Base-by-base conservation (phyloP, 1,139 yeast genomes). In the Geotrichum macrosporum region DNA sequence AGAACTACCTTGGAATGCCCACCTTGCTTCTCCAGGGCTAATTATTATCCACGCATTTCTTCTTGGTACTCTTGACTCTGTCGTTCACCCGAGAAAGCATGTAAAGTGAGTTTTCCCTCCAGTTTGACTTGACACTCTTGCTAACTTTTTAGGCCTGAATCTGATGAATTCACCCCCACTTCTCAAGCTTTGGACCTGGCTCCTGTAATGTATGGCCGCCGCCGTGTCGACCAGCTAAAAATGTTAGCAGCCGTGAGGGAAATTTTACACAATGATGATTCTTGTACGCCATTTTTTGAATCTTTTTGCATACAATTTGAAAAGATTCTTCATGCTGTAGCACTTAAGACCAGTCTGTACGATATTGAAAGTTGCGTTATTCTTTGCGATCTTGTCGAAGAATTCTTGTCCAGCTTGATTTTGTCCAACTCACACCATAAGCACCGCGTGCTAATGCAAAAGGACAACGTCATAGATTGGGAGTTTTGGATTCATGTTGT, bases 401-500 rank as follows among this genome's bases (percentile, higher is more conserved):
- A 72, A 45, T 67, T 64, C 56, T 41, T 68, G 18, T 57, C 60
- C 20, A 57, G 64, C 15, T 55, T 65, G 26, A 54, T 57, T n/a
- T 58, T 52, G 41, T 42, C 54, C 43, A 56, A 55, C 55, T 54
- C 61, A 36, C 35, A 55, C 43, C 50, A 64, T 2, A 47, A 49
- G 38, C 56, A 57, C 32, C 57, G 58, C 26, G 59, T 58, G 6
- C 53, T 55, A 21, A 55, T 57, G 20, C 56, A 57, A 38, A 55
- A 57, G 31, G 46, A 57, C 6, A 51, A 50, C 22, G 53, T 58
- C 6, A 64, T 84, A 18, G 76, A 82, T 65, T 86, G 95, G 94
- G 71, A 71, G 46, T 85, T 86, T 59, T 86, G 95, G 95, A 62
- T 83, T 9, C 70, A 74, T 48, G 81, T 84, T 20, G 66, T 73